Conservation (phyloP, 169 alveolate genomes). For the Cyclospora cayetanensis region DNA sequence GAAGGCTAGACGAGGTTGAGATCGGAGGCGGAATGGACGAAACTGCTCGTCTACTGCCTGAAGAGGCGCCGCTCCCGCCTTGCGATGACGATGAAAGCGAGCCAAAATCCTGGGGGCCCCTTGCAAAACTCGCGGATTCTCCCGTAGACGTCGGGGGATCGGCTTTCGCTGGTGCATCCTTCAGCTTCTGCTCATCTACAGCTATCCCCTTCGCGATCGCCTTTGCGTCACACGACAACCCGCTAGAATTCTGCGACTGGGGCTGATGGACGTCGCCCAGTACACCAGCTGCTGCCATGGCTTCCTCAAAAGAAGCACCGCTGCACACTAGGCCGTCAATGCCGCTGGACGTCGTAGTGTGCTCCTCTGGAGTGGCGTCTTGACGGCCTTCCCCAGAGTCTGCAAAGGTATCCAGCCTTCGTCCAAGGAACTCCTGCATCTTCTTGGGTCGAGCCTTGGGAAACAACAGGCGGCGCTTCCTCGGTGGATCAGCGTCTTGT, state of each 20-base stretch:
- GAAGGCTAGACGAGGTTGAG: background rate
- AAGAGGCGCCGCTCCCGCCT: background rate
- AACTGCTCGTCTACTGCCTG: background rate
- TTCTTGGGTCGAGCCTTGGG: conserved; percentile 73
- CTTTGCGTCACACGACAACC: background rate
- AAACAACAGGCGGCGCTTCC: conserved; percentile 61
- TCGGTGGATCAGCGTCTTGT: conserved; percentile 57
- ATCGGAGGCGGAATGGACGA: background rate
- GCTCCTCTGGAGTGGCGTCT: background rate
- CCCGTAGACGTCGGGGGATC: background rate
- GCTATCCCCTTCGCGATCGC: background rate
- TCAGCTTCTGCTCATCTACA: background rate
- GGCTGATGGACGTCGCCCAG: background rate
- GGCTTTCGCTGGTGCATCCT: conserved; percentile 1
- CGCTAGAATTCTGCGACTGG: background rate
- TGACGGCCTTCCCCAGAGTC: background rate
- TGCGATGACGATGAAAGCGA: background rate
- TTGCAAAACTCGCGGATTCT: background rate
- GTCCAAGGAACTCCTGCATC: conserved; percentile 60
- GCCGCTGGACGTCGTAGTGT: background rate
- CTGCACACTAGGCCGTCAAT: background rate
- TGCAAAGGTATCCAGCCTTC: background rate
- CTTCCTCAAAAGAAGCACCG: conserved; percentile 7
- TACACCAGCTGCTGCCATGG: background rate
- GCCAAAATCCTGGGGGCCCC: background rate